Base-by-base conservation (phyloP, 2,329 filamentous ascomycete genomes). In the Verticillium nubilum region DNA sequence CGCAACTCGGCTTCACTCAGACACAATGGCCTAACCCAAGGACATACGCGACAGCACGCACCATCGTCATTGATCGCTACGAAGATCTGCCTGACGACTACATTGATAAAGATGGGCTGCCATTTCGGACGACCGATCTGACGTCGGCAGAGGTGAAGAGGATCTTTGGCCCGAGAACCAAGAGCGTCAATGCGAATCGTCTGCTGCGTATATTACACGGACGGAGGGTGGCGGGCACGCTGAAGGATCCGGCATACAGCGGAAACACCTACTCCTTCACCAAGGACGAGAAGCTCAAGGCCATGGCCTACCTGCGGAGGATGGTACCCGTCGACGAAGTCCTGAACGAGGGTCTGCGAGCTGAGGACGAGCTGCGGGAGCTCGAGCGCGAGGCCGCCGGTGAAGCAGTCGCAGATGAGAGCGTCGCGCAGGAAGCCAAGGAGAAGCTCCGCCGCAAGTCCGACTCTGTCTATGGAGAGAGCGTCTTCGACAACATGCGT, bases 151-250 rank as follows among this genome's bases (percentile, higher is more conserved):
- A 87, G 65, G 74, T 78, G 5, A 66, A 73, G 17, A 61, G 64
- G 10, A 74, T 86, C 37, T 86, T 88, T 61, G 82, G 83, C 1
- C 66, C 75, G 5, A 72, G 73, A 13, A 73, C 86, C 53, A 71
- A 74, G 61, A 68, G 75, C 1, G 63, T 66, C 3, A 66, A 69
- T 5, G 86, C 80, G 23, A 87, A 87, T 67, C 73, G 72, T 52
- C 70, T 88, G 52, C 71, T 88, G 56, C 75, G 76, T 57, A 82
- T 88, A 56, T 71, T 88, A 13, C 86, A 89, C 67, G 86, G 86
- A 9, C 80, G 85, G 35, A 78, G 86, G 47, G 84, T 89, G 25
- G 84, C 86, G 7, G 86, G 86, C 33, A 87, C 85, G 3, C 74
- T 88, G 50, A 79, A 85, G 12, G 86, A 88, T 66, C 85, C 85